A percentile compares a stretch with the other conserved stretches of the same genome.
Evolutionary conservation across 495 filamentous ascomycete genomes (phyloP).

Genomic region (Aspergillus asperescens): DNA sequence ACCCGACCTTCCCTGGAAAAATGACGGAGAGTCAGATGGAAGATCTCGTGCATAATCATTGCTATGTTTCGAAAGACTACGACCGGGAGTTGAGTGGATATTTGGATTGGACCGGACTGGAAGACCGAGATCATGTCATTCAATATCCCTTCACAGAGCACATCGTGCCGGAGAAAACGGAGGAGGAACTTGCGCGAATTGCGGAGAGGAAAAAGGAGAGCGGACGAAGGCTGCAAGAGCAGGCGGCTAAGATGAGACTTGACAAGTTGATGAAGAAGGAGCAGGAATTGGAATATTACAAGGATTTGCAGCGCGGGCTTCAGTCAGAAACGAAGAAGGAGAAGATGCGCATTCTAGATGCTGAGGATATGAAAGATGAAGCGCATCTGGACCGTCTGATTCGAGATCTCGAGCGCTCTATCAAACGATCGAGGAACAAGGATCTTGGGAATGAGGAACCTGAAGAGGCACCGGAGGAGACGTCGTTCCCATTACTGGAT

Average conservation of each 20-base stretch:
- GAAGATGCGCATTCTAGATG: constrained; percentile 73
- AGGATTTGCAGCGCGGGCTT: constrained; percentile 64
- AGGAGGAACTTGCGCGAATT: constrained; percentile 82
- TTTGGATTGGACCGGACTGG: constrained; percentile 81
- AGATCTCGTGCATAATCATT: constrained; percentile 79
- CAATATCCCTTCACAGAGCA: constrained; percentile 94
- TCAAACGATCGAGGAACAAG: constrained; percentile 83
- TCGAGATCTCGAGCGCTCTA: constrained; percentile 80
- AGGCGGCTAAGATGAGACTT: constrained; percentile 92
- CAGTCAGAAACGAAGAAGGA: constrained; percentile 80
- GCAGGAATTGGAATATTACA: constrained; percentile 90
- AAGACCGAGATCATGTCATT: constrained; percentile 80
- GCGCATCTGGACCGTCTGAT: constrained; percentile 70
- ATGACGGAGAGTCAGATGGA: constrained; percentile 82
- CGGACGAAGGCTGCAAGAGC: constrained; percentile 85
- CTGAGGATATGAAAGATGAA: constrained; percentile 89
- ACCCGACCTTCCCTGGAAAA: constrained; percentile 80
- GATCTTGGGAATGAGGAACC: constrained; percentile 81
- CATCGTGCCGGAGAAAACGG: constrained; percentile 77
- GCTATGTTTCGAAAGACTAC: constrained; percentile 81
- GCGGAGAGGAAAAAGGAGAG: constrained; percentile 92
- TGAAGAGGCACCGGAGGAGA: constrained; percentile 67
- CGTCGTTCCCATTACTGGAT: constrained; percentile 82
- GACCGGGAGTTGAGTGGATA: constrained; percentile 66
- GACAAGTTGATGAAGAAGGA: constrained; percentile 95